These are phyloP conservation scores for Hansenula sp. DNA, from an alignment of 1,139 yeast genomes.

Conservation along the genomic window DNA sequence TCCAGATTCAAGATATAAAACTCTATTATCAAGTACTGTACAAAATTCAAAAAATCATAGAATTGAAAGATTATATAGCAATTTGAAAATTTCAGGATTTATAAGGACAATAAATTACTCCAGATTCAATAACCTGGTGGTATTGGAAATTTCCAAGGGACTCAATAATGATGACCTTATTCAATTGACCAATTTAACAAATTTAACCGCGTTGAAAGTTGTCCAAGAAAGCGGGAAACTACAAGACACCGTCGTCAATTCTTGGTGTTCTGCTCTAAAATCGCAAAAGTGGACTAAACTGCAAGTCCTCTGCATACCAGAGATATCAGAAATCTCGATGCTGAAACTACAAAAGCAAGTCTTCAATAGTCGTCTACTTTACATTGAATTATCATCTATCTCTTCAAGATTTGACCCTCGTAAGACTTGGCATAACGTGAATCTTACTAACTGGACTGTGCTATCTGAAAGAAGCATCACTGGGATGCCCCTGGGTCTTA, in stretches of 20 bases:
- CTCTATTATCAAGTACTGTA: conserved; percentile 8
- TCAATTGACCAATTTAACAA: conserved; percentile 13
- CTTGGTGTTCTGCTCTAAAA: conserved; percentile 20
- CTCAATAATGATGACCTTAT: conserved; percentile 14
- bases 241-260: conserved; percentile 14
- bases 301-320: conserved; percentile 16
- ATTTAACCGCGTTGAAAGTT: conserved; percentile 15
- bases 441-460: conserved; percentile 13
- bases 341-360: conserved; percentile 15
- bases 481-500: conserved; percentile 15
- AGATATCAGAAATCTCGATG: conserved; percentile 11
- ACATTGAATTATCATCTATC: conserved; percentile 12
- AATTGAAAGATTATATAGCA: conserved; percentile 22
- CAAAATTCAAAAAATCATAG: conserved; percentile 18
- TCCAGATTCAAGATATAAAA: conserved; percentile 12
- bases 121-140: conserved; percentile 12
- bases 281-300: conserved; percentile 18
- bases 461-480: conserved; percentile 7
- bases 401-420: conserved; percentile 8
- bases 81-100: conserved; percentile 13
- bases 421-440: conserved; percentile 15
- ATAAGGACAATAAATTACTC: conserved; percentile 11
- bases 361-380: conserved; percentile 10
- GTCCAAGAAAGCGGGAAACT: conserved; percentile 6
- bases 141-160: conserved; percentile 16